Percentiles rank a stretch among this genome's conserved stretches.
Conservation (phyloP, 164 flowering plant genomes). For the Malania oleifera region DNA sequence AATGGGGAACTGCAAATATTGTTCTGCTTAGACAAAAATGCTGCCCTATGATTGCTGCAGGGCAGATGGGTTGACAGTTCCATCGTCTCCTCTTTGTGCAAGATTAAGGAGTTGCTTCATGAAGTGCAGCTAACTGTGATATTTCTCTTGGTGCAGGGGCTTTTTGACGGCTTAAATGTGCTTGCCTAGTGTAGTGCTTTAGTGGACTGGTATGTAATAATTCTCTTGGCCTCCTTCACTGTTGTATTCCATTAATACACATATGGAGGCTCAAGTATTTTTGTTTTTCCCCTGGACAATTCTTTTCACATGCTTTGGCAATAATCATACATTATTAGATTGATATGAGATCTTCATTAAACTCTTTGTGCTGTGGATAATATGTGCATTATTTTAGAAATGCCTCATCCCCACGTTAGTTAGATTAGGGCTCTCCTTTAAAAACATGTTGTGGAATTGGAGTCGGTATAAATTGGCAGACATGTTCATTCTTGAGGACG, state of each 20-base stretch:
- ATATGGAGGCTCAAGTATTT: background rate
- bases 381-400: background rate
- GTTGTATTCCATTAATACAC: background rate
- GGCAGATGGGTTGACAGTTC: no score
- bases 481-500: no score
- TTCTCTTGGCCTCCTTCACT: background rate
- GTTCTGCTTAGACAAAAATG: no score
- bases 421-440: no score
- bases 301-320: background rate
- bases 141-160: background rate
- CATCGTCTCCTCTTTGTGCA: no score
- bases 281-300: background rate
- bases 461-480: no score
- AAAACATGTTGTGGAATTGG: no score
- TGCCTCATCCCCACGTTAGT: no score
- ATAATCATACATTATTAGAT: background rate
- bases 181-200: background rate
- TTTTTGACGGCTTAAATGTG: background rate
- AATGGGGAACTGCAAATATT: no score
- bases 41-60: no score
- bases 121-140: background rate
- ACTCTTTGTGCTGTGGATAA: background rate
- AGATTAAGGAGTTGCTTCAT: no score
- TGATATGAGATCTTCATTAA: background rate
- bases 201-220: slow-evolving; percentile 1